Percentiles rank a stretch among this genome's conserved stretches.
These are phyloP conservation scores for Recurvomyces mirabilis DNA, from an alignment of 495 filamentous ascomycete species.

Conservation along the genomic window DNA sequence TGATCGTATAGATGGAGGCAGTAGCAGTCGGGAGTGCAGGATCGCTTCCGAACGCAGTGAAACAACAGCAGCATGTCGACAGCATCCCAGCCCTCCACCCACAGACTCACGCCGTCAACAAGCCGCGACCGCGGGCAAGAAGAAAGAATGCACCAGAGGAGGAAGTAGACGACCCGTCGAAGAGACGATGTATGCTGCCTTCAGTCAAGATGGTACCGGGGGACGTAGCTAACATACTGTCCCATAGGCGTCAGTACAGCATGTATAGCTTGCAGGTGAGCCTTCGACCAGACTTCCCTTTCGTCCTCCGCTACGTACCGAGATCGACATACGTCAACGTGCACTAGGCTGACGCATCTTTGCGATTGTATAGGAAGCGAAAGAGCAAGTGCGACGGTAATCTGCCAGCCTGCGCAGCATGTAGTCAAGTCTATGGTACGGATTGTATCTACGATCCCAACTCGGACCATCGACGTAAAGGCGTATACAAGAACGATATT, in stretches of 20 bases:
- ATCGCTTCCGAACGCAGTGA: too few species aligned
- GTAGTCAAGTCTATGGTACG: constrained; percentile 89
- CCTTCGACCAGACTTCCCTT: neutral
- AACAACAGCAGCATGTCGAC: too few species aligned
- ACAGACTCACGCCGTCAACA: too few species aligned
- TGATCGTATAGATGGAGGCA: too few species aligned
- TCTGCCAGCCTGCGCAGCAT: constrained; percentile 83
- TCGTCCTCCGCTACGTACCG: neutral
- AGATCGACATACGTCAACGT: neutral
- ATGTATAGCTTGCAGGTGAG: constrained; percentile 21
- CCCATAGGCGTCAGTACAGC: constrained; percentile 11
- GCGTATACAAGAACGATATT: constrained; percentile 90
- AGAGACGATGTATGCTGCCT: constrained; percentile 72
- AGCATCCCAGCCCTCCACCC: too few species aligned
- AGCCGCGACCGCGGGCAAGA: too few species aligned
- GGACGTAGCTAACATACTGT: neutral
- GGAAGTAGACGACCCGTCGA: constrained; percentile 34
- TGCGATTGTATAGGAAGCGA: constrained; percentile 11
- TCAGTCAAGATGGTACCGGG: neutral
- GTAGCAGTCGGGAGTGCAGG: too few species aligned
- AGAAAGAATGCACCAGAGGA: neutral
- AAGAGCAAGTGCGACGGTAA: constrained; percentile 72
- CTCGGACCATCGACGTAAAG: constrained; percentile 89
- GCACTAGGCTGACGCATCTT: neutral
- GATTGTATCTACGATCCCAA: constrained; percentile 90